Conservation (phyloP, 2,329 filamentous ascomycete genomes). For the Helicocarpus griseus region DNA sequence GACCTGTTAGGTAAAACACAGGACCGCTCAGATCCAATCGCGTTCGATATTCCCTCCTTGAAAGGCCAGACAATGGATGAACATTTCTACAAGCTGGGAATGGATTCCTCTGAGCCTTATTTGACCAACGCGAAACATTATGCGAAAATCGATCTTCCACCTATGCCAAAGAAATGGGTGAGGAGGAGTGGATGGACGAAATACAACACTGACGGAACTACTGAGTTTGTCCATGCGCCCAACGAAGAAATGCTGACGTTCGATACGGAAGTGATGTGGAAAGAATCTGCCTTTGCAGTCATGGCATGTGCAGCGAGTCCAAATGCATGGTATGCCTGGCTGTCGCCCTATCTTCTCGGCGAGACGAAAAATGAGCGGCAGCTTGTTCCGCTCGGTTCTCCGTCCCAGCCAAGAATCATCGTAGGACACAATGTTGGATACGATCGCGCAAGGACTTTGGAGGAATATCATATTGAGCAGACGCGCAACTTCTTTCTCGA, state of each 20-base stretch:
- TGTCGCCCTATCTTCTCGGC: constrained; percentile 87
- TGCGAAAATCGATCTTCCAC: constrained; percentile 49
- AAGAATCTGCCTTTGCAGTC: constrained; percentile 80
- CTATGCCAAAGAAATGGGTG: constrained; percentile 62
- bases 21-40: constrained; percentile 63
- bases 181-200: constrained; percentile 85
- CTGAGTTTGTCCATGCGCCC: constrained; percentile 65
- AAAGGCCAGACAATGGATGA: constrained; percentile 79
- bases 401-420: constrained; percentile 61
- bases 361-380: constrained; percentile 71
- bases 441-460: constrained; percentile 74
- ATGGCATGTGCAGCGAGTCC: constrained; percentile 93
- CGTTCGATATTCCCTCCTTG: constrained; percentile 72
- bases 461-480: constrained; percentile 81
- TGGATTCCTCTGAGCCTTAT: constrained; percentile 80
- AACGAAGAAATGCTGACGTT: constrained; percentile 79
- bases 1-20: constrained; percentile 85
- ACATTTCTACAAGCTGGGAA: constrained; percentile 82
- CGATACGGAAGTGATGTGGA: constrained; percentile 95
- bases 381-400: constrained; percentile 77
- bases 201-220: constrained; percentile 64
- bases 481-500: constrained; percentile 82
- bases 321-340: constrained; percentile 91
- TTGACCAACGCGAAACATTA: constrained; percentile 66
- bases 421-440: constrained; percentile 95